These are phyloP conservation scores for Benincasa hispida DNA, from an alignment of 306 rosid genomes.

Conservation along the genomic window DNA sequence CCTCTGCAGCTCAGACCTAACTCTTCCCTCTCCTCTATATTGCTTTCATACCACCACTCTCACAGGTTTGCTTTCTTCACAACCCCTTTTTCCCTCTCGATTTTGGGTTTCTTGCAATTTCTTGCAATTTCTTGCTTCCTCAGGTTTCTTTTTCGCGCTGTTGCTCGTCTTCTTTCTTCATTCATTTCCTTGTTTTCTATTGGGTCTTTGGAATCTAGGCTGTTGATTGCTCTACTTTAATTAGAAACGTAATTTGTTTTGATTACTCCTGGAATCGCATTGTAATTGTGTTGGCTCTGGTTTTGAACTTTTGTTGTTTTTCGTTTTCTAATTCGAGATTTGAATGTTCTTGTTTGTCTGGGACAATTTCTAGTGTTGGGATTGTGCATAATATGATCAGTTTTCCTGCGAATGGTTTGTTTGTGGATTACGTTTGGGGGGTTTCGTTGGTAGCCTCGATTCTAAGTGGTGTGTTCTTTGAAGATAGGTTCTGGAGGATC, in stretches of 20 bases:
- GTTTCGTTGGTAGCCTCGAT: background rate
- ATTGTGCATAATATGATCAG: background rate
- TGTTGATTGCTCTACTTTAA: no score
- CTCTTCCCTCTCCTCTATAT: background rate
- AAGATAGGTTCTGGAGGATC: background rate
- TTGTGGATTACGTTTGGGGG: background rate
- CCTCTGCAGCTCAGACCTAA: constrained; percentile 1
- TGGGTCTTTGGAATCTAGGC: background rate
- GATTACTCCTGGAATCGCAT: background rate
- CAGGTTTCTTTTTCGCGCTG: background rate
- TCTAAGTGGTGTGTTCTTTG: background rate
- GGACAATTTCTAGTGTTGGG: background rate
- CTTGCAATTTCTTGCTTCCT: background rate
- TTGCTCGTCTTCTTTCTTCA: background rate
- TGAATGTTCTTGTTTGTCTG: background rate
- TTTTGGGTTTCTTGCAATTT: background rate
- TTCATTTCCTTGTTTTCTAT: background rate
- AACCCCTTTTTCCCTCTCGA: background rate
- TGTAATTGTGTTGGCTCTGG: background rate
- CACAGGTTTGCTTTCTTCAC: background rate
- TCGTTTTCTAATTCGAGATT: background rate
- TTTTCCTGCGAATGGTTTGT: background rate
- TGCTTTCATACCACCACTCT: background rate
- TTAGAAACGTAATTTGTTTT: background rate
- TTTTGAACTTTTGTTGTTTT: background rate